Evolutionary conservation across 2,329 filamentous ascomycete species (phyloP).

Genomic region (Clonostachys byssicola): DNA sequence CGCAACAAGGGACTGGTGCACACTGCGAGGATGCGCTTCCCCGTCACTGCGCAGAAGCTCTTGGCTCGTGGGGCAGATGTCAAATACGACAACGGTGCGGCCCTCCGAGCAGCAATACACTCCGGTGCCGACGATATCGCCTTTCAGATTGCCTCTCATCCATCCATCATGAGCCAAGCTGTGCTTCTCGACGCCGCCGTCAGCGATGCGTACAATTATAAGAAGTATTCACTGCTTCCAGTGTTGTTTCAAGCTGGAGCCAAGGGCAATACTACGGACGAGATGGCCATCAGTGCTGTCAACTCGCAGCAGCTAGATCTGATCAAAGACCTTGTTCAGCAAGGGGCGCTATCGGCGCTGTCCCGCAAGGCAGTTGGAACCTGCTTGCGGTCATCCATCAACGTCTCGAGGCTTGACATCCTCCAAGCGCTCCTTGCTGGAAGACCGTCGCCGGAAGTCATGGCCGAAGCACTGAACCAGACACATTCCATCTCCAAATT

Average conservation of each 20-base stretch:
- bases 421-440: background rate
- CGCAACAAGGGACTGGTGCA: background rate
- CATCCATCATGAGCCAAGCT: background rate
- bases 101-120: background rate
- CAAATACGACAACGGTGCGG: background rate
- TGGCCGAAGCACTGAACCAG: background rate
- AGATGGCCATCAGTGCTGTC: background rate
- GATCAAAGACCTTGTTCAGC: background rate
- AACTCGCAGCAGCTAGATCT: background rate
- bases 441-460: background rate
- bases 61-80: background rate
- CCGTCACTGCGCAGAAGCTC: background rate
- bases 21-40: background rate
- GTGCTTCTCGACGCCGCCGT: background rate
- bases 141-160: background rate
- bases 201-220: background rate
- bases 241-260: background rate
- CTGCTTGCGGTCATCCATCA: too few species aligned
- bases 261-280: background rate
- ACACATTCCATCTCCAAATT: background rate
- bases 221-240: background rate
- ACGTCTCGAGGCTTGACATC: background rate
- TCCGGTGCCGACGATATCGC: background rate
- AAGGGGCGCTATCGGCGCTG: background rate
- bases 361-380: background rate